Conservation (phyloP, 306 rosid species). For the Vigna mungo region DNA sequence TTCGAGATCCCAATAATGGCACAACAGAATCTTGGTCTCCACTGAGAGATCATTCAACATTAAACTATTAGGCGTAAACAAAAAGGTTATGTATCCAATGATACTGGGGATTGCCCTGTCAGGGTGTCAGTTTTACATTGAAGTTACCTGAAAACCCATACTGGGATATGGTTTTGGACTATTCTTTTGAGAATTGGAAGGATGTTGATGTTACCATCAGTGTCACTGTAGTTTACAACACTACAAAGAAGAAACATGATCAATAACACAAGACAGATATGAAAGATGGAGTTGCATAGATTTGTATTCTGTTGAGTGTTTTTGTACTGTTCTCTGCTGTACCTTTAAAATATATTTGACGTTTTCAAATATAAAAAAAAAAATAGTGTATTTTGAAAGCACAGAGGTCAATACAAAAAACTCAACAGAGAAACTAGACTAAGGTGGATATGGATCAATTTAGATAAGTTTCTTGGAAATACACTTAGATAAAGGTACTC, state of each 20-base stretch:
- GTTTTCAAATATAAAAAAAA: too few relatives aligned
- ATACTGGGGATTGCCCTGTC: neutral
- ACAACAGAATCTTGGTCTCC: conserved; percentile 89
- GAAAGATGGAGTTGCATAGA: neutral
- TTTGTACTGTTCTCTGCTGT: too few relatives aligned
- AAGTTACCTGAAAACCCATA: conserved; percentile 86
- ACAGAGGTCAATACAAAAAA: too few relatives aligned
- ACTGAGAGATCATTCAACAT: conserved; percentile 48
- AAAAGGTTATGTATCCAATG: neutral
- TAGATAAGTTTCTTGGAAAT: neutral
- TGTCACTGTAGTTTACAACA: conserved; percentile 61
- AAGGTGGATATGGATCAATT: neutral
- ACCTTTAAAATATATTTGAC: too few relatives aligned
- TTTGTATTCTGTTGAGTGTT: too few relatives aligned
- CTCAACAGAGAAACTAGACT: too few relatives aligned
- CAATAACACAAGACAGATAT: neutral
- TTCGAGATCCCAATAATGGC: conserved; percentile 82
- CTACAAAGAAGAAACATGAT: conserved; percentile 46
- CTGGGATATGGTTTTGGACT: conserved; percentile 66
- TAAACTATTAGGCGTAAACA: neutral
- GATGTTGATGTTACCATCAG: conserved; percentile 70
- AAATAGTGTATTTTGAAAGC: too few relatives aligned
- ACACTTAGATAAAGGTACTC: neutral
- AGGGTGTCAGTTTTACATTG: neutral
- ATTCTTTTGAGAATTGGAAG: conserved; percentile 80